Evolutionary conservation across 768 basidiomycete genomes (phyloP), one percentile per base, ranked within the genome.

Genomic region (Xerocomellus chrysenteron): DNA sequence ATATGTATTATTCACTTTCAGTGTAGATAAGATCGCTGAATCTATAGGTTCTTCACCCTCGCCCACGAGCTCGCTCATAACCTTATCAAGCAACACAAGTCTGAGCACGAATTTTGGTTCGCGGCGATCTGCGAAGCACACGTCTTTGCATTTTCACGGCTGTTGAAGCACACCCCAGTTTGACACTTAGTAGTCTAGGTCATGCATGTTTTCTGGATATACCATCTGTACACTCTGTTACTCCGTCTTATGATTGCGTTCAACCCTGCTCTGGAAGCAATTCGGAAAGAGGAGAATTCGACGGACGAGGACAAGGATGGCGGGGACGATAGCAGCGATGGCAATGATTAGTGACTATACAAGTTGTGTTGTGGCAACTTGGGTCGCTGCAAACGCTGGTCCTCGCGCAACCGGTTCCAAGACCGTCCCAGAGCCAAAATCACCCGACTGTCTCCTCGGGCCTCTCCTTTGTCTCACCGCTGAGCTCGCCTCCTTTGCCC

Each of bases 391-490:
- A 16, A 78, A 81, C 0, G 82, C 85, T 0, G 83, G 84, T 0
- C 87, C 87, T 0, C 69, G 76, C n/a, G 76, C 75, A 47, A 76
- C 77, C 2, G 86, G 86, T 0, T 79, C 81, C 17, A 87, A 85
- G 66, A 69, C 76, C 14, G 75, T 88, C 5, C 88, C 88, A 0
- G 82, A 88, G 26, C 76, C 78, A n/a, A 92, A 88, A 66, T 78
- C 82, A 14, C 90, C 91, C 0, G 85, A 93, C 43, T 93, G 91
- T 66, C 78, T 99, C 10, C 82, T 86, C 0, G 21, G 95, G 95
- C 0, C 78, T 98, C 24, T 81, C 92, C 0, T 89, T 99, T 66
- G 96, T 99, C 21, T 99, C 61, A 98, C 97, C 0, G 97, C 95
- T 16, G 96, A 99, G 64, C 74, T 98, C 45, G 83, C 80, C 46